Evolutionary conservation across 306 rosid species (phyloP), one percentile per base, ranked within the genome.

Genomic region (Hippophae gyantsensis): DNA sequence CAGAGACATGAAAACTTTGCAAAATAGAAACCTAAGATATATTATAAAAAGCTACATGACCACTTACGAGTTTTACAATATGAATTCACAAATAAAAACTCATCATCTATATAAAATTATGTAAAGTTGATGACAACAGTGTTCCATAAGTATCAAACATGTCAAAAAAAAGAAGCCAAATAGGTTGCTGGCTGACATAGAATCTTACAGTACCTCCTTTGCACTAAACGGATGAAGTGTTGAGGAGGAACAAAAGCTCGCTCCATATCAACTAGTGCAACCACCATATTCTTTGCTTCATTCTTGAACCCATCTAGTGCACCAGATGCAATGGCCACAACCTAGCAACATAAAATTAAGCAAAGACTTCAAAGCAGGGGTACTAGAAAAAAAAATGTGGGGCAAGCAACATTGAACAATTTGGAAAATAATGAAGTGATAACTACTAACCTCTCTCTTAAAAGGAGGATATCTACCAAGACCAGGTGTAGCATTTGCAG

Each of bases 211-310:
- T 49, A 49, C 53, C 53, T 14, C 6, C 53, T 49, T 23, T 49
- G 53, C 53, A 49, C 53, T 23, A 49, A 49, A 49, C 53, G 53
- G 12, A 49, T 49, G 53, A 49, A 49, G 25, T 49, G 53, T 49
- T 49, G 53, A 12, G 53, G 53, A 12, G 53, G 53, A 49, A 49
- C 53, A 49, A 49, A 49, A 2, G 53, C 53, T 12, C 53, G 53
- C 53, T 49, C 53, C 53, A 49, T 49, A 12, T 49, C 53, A n/a
- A 49, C 26, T 6, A 49, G 53, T 10, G 53, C 53, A 12, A 49
- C 25, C 14, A 49, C 53, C 53, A 49, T 49, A 12, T 49, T 12
- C 14, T 49, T 49, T 14, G 53, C 53, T 49, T 49, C 53, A 11
- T 10, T 13, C 14, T 49, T 12, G 12, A 49, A 49, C 18, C n/a